phyloP scores from a whole-genome alignment of 2,329 filamentous ascomycete genomes.

The Colletotrichum sp. region DNA sequence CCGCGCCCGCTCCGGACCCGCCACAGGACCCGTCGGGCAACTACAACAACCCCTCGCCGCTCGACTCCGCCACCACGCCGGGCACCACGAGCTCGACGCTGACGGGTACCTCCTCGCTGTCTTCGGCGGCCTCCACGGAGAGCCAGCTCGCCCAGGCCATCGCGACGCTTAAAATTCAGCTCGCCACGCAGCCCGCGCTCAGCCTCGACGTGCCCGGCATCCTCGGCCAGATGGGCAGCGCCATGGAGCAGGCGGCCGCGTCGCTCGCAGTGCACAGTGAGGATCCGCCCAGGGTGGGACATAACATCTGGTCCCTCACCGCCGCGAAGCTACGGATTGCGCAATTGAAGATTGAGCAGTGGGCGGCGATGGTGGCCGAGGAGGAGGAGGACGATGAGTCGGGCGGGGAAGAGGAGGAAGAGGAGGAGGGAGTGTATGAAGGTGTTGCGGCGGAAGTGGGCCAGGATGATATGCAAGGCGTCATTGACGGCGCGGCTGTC shows the following conservation, averaged over 20 bases:
- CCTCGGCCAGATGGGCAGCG: conserved; percentile 42
- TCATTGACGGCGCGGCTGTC: not conserved
- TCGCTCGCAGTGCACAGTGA: conserved; percentile 34
- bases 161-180: conserved; percentile 42
- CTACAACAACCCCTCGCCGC: not conserved
- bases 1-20: not conserved
- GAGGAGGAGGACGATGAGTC: not conserved
- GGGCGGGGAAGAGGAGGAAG: not conserved
- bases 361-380: conserved; percentile 47
- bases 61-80: not conserved
- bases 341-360: conserved; percentile 49
- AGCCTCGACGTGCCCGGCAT: conserved; percentile 49
- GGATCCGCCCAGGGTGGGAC: conserved; percentile 38
- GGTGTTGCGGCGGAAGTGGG: not conserved
- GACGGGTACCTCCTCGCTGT: not conserved
- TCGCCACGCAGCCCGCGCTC: conserved; percentile 48
- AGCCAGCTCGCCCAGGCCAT: conserved; percentile 42
- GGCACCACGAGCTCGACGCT: not conserved
- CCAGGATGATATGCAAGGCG: not conserved
- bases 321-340: conserved; percentile 52
- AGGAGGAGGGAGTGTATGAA: not conserved
- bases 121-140: not conserved
- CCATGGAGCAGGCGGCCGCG: conserved; percentile 48
- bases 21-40: not conserved
- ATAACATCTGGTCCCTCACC: conserved; percentile 54